Evolutionary conservation across 1,284 basidiomycete genomes (phyloP), one percentile per base, ranked within the genome.

Genomic region (Pholiota adiposa): DNA sequence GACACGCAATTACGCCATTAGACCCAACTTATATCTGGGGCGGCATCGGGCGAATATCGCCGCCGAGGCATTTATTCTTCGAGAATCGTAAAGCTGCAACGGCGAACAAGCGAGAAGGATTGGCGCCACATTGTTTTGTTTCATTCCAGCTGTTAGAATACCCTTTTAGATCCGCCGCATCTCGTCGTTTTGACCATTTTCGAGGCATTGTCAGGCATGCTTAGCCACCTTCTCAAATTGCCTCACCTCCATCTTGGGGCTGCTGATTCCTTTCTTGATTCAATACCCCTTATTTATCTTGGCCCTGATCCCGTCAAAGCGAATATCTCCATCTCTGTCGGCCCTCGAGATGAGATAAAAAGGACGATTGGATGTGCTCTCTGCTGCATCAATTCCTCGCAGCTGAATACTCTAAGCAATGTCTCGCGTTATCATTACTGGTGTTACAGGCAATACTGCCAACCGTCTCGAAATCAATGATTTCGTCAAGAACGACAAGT

Each of bases 401-500:
- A 43, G 31, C 49, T 34, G n/a, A 19, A 29, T 16, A 36, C 27
- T 44, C 48, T 9, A 53, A 44, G n/a, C 36, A 4, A 62, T 62
- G 60, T 63, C 61, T 58, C 63, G 58, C 46, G 56, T 72, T 40
- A 59, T 78, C 44, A 70, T 77, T 56, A 70, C 72, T 50, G 76
- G 77, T 27, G 72, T 70, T 41, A 61, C 62, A n/a, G 75, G 75
- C 12, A 75, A 71, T 43, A 57, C 69, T 44, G 68, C 68, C 14
- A 73, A 72, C 59, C 79, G 82, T 34, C 68, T 77, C 27, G 80
- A 83, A 58, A 82, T 83, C 67, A 70, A 77, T 54, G 75, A 77
- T 51, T 75, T 83, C 54, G 70, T 82, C 59, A 74, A 78, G 65
- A 67, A 78, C 59, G 69, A 73, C 19, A 71, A 76, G 46, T 73